A percentile compares a stretch with the other conserved stretches of the same genome.
Evolutionary conservation across 192 early-diverging fungal species (phyloP).

Genomic region (Coemansia sp.): DNA sequence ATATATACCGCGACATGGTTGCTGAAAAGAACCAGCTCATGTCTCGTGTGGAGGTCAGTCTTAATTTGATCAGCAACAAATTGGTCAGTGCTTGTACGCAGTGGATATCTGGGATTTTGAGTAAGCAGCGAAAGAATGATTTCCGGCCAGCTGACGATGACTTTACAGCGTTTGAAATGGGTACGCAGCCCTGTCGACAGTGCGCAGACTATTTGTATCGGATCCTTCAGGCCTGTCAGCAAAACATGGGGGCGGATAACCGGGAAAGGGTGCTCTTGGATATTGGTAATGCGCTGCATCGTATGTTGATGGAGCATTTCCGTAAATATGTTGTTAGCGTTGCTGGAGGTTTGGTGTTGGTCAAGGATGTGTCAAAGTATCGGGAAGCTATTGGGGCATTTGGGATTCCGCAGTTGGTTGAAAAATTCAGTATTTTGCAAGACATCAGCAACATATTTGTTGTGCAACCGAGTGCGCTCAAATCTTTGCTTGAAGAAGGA

Average conservation of each 20-base stretch:
- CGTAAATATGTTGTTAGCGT: conserved; percentile 84
- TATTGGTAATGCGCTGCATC: conserved; percentile 75
- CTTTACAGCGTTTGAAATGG: conserved; percentile 62
- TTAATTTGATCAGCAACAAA: conserved; percentile 68
- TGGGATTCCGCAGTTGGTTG: conserved; percentile 67
- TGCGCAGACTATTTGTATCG: conserved; percentile 72
- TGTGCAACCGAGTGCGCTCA: conserved; percentile 86
- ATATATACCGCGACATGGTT: conserved; percentile 80
- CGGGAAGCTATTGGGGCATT: conserved; percentile 80
- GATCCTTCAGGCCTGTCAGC: conserved; percentile 57
- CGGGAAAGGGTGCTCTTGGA: conserved; percentile 71
- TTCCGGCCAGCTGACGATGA: conserved; percentile 89
- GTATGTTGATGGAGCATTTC: conserved; percentile 87
- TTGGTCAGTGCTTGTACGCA: conserved; percentile 59
- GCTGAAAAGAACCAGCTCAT: conserved; percentile 87
- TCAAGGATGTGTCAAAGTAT: conserved; percentile 94
- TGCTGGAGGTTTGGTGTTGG: conserved; percentile 81
- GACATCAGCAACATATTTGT: conserved; percentile 92
- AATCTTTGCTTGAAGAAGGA: conserved; percentile 83
- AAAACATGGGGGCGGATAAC: conserved; percentile 72
- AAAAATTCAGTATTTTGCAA: conserved; percentile 85
- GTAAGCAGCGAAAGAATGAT: conserved; percentile 83
- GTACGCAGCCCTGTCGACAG: conserved; percentile 78
- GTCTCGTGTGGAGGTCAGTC: conserved; percentile 70
- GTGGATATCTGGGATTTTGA: conserved; percentile 66